Evolutionary conservation across 306 rosid species (phyloP).

Genomic region (Pyrus betulifolia): DNA sequence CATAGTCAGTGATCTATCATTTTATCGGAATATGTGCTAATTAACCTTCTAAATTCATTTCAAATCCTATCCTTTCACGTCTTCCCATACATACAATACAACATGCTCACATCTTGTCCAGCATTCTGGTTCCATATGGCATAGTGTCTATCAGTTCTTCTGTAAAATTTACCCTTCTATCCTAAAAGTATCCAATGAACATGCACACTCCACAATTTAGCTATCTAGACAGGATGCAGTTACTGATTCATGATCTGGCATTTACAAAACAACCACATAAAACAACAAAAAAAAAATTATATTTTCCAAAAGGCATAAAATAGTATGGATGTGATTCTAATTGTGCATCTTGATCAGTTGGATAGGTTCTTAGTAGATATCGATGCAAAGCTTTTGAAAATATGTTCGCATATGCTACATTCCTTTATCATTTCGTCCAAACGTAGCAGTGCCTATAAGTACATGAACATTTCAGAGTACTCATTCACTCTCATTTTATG

Average conservation of each 20-base stretch:
- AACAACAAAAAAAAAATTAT: background rate
- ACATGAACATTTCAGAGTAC: too few species aligned
- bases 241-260: too few species aligned
- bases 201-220: background rate
- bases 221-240: background rate
- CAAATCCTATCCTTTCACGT: background rate
- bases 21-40: background rate
- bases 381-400: background rate
- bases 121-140: background rate
- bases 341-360: background rate
- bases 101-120: background rate
- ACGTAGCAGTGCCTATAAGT: too few species aligned
- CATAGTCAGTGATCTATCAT: background rate
- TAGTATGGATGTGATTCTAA: background rate
- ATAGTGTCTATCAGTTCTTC: background rate
- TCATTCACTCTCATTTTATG: background rate
- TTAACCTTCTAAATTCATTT: background rate
- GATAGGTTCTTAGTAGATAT: background rate
- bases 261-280: too few species aligned
- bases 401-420: too few species aligned
- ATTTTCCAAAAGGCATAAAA: background rate
- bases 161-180: background rate
- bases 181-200: background rate
- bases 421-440: too few species aligned
- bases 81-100: background rate